phyloP scores from a whole-genome alignment of 805 yeast genomes.

The Yamadazyma takamatsuzukensis region DNA sequence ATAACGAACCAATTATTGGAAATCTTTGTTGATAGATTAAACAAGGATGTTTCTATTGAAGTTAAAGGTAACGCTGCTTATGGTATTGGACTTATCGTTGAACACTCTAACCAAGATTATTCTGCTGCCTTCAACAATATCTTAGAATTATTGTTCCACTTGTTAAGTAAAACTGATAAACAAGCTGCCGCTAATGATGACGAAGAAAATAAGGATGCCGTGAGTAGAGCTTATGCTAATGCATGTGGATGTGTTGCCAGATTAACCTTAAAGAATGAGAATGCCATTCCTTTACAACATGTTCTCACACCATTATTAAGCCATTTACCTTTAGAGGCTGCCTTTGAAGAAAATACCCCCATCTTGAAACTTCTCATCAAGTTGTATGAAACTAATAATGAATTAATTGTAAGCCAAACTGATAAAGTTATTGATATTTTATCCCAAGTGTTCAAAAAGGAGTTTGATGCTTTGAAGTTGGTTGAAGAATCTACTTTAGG shows the following conservation, averaged over 20 bases:
- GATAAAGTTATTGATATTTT: slow-evolving; percentile 65
- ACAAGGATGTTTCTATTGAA: slow-evolving; percentile 74
- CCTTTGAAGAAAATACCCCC: slow-evolving; percentile 90
- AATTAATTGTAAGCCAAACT: slow-evolving; percentile 51
- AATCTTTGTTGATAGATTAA: slow-evolving; percentile 63
- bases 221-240: slow-evolving; percentile 84
- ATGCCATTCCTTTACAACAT: slow-evolving; percentile 66
- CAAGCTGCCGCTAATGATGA: slow-evolving; percentile 48
- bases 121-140: slow-evolving; percentile 64
- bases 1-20: slow-evolving; percentile 67
- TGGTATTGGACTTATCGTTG: slow-evolving; percentile 81
- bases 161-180: slow-evolving; percentile 63
- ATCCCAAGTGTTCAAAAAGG: slow-evolving; percentile 68
- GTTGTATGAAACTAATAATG: slow-evolving; percentile 63
- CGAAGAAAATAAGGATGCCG: slow-evolving; percentile 74
- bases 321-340: slow-evolving; percentile 83
- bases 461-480: slow-evolving; percentile 66
- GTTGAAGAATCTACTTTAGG: slow-evolving; percentile 76
- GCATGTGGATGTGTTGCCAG: slow-evolving; percentile 97
- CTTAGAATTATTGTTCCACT: slow-evolving; percentile 72
- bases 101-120: slow-evolving; percentile 53
- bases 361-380: slow-evolving; percentile 73
- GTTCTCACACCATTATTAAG: slow-evolving; percentile 73
- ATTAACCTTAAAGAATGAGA: slow-evolving; percentile 70
- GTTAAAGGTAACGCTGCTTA: slow-evolving; percentile 95